phyloP scores from a whole-genome alignment of 257 asterid genomes.

The Fraxinus anomala region DNA sequence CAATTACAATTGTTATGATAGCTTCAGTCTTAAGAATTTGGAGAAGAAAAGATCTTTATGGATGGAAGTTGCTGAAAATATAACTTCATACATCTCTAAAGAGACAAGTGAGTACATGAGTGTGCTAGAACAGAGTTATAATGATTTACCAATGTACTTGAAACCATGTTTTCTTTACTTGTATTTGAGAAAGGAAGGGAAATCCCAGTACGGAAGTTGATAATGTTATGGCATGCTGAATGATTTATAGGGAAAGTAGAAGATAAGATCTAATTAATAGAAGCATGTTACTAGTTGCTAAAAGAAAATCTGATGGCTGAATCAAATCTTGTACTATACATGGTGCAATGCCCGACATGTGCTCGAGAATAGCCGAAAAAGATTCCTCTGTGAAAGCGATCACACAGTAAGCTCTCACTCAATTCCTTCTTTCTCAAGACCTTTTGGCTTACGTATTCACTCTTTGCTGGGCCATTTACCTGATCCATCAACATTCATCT shows the following conservation, averaged over 20 bases:
- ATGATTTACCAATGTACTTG: no score
- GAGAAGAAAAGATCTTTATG: background rate
- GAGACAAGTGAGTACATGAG: no score
- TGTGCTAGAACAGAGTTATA: no score
- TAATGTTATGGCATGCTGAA: background rate
- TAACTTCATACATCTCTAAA: background rate
- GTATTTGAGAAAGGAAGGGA: no score
- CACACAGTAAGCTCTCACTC: background rate
- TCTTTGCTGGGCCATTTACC: background rate
- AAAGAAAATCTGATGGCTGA: background rate
- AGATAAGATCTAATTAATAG: background rate
- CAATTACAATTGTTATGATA: conserved; percentile 4
- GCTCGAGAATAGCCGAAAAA: background rate
- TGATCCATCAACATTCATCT: background rate
- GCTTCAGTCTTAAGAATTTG: background rate
- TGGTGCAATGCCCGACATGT: conserved; percentile 14
- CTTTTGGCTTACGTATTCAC: background rate
- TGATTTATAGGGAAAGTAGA: conserved; percentile 25
- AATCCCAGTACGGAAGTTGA: no score
- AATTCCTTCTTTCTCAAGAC: background rate
- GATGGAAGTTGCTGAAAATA: background rate
- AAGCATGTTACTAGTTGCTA: conserved; percentile 12
- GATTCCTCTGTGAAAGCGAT: background rate
- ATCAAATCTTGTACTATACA: background rate
- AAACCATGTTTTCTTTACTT: no score